phyloP scores from a whole-genome alignment of 805 yeast species.

The Cyberlindnera lachancei region DNA sequence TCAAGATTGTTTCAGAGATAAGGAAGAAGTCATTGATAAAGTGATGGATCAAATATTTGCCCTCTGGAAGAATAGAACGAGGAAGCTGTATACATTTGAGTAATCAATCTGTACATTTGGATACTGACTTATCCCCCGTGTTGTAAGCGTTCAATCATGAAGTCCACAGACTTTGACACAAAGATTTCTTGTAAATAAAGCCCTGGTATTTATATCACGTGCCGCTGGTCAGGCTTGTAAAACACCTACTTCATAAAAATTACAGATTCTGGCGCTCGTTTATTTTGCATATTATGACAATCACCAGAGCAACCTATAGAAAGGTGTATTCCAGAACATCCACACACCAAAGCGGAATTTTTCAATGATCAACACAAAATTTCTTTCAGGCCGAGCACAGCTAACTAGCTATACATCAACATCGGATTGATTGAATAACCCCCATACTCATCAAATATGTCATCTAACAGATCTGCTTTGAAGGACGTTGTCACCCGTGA shows the following conservation, averaged over 20 bases:
- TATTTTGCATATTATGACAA: too few species aligned
- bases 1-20: conserved; percentile 10
- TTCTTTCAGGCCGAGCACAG: too few species aligned
- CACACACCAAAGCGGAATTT: conserved; percentile 10
- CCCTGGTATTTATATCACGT: too few species aligned
- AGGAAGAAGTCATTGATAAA: not conserved
- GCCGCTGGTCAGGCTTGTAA: too few species aligned
- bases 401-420: too few species aligned
- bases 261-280: too few species aligned
- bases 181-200: too few species aligned
- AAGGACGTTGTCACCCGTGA: conserved; percentile 99
- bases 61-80: conserved; percentile 21
- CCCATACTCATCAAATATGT: conserved; percentile 25
- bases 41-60: conserved; percentile 3
- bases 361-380: conserved; percentile 9
- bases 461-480: conserved; percentile 65
- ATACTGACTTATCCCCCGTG: not conserved
- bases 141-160: too few species aligned
- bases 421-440: conserved; percentile 1
- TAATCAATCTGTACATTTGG: conserved; percentile 12
- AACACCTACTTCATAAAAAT: too few species aligned
- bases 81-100: conserved; percentile 30
- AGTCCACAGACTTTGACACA: too few species aligned
- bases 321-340: too few species aligned
- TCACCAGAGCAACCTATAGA: too few species aligned